Evolutionary conservation across 441 rosid species (phyloP).

Genomic region (Erodium trifolium): DNA sequence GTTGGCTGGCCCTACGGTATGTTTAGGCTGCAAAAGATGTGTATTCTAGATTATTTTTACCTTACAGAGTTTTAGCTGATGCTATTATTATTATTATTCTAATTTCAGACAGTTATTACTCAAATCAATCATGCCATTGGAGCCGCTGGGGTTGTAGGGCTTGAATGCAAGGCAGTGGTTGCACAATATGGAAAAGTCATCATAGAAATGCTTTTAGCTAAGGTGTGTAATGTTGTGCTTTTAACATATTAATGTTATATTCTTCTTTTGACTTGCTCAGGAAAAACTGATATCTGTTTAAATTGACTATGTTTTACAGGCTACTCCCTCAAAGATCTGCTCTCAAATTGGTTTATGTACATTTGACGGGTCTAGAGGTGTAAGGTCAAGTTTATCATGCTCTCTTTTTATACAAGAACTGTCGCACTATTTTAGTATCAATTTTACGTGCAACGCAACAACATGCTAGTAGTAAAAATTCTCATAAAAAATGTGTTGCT

Average conservation of each 20-base stretch:
- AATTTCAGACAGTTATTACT: slow-evolving; percentile 44
- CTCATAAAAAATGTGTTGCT: neutral
- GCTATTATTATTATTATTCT: neutral
- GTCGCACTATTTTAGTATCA: neutral
- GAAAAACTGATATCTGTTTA: neutral
- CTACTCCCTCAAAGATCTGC: slow-evolving; percentile 49
- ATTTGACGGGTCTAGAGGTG: slow-evolving; percentile 45
- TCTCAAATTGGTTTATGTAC: slow-evolving; percentile 49
- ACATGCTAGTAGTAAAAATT: neutral
- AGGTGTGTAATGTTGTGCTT: slow-evolving; percentile 30
- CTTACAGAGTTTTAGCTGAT: neutral
- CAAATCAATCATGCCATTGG: slow-evolving; percentile 81
- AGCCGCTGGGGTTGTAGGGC: slow-evolving; percentile 56
- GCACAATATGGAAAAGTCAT: slow-evolving; percentile 58
- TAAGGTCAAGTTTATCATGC: slow-evolving; percentile 34
- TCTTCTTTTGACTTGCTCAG: neutral
- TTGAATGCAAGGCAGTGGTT: slow-evolving; percentile 65
- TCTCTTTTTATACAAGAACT: neutral
- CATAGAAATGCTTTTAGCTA: slow-evolving; percentile 55
- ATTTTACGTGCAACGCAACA: neutral
- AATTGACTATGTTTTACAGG: slow-evolving; percentile 23
- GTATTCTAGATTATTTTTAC: neutral
- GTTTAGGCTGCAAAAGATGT: slow-evolving; percentile 11
- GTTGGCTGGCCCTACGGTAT: slow-evolving; percentile 72
- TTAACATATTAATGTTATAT: neutral